These are phyloP conservation scores for Blastomyces emzantsi DNA, from an alignment of 2,329 filamentous ascomycete species.

Conservation along the genomic window DNA sequence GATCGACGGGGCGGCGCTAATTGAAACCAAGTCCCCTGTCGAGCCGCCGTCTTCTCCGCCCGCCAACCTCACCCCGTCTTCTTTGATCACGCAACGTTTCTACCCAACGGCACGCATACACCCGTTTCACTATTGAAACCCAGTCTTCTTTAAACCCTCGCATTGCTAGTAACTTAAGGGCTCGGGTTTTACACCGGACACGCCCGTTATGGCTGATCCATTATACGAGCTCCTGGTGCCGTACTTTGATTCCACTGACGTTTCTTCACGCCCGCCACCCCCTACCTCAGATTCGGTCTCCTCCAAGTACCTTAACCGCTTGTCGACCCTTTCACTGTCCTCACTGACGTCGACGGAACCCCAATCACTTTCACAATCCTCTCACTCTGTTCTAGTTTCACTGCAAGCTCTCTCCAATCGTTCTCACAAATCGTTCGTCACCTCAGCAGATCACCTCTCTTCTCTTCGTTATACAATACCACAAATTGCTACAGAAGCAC, in stretches of 20 bases:
- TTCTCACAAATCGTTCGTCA: slow-evolving; percentile 75
- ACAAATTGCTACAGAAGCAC: slow-evolving; percentile 54
- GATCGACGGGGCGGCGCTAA: background rate
- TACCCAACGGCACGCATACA: background rate
- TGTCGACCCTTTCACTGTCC: slow-evolving; percentile 67
- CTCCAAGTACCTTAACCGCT: slow-evolving; percentile 62
- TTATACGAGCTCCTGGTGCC: slow-evolving; percentile 65
- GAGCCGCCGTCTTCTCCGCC: background rate
- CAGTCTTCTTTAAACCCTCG: background rate
- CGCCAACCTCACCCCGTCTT: background rate
- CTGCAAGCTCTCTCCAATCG: slow-evolving; percentile 83
- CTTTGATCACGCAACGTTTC: background rate
- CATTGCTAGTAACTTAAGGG: background rate
- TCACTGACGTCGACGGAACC: slow-evolving; percentile 67
- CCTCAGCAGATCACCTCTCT: slow-evolving; percentile 68
- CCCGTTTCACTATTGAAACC: background rate
- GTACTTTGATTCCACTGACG: slow-evolving; percentile 43
- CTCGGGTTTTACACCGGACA: background rate
- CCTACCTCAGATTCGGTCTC: slow-evolving; percentile 35
- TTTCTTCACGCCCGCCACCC: slow-evolving; percentile 31
- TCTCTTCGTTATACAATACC: slow-evolving; percentile 66
- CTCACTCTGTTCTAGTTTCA: slow-evolving; percentile 70
- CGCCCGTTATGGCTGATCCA: slow-evolving; percentile 53
- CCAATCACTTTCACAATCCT: slow-evolving; percentile 67
- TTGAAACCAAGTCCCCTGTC: background rate